These are phyloP conservation scores for Coemansia erecta DNA, from an alignment of 192 early-diverging fungal species.

Conservation along the genomic window DNA sequence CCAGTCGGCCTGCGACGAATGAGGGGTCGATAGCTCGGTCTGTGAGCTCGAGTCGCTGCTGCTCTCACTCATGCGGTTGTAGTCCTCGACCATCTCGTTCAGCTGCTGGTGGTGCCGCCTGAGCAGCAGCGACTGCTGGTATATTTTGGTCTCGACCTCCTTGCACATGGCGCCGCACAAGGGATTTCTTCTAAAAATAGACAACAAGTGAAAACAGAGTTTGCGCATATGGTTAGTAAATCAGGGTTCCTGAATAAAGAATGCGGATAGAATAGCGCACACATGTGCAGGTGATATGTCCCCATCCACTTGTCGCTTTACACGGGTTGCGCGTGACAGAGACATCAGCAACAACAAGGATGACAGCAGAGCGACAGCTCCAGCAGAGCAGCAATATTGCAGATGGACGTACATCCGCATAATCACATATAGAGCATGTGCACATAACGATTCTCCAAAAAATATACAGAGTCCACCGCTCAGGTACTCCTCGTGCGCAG, in stretches of 20 bases:
- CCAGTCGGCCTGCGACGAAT: conserved; percentile 43
- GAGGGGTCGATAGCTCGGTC: background rate
- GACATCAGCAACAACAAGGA: no score
- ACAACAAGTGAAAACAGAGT: background rate
- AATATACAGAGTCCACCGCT: no score
- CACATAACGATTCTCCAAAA: no score
- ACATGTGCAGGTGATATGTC: background rate
- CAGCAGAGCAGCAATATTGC: no score
- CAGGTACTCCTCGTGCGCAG: no score
- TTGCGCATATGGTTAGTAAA: background rate
- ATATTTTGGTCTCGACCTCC: conserved; percentile 31
- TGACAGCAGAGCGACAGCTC: no score
- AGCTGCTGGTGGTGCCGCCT: conserved; percentile 29
- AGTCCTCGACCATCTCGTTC: conserved; percentile 22
- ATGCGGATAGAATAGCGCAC: background rate
- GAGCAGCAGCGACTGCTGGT: conserved; percentile 37
- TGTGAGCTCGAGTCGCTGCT: conserved; percentile 6
- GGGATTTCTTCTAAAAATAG: conserved; percentile 44
- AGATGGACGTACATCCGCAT: no score
- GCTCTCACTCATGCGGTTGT: conserved; percentile 28
- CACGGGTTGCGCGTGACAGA: no score
- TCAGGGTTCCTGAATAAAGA: background rate
- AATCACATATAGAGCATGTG: no score
- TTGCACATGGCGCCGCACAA: conserved; percentile 43
- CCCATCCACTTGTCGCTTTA: background rate